A percentile compares a stretch with the other conserved stretches of the same genome.
Evolutionary conservation across 2,329 filamentous ascomycete genomes (phyloP).

Genomic region (Cordyceps pruinosa): DNA sequence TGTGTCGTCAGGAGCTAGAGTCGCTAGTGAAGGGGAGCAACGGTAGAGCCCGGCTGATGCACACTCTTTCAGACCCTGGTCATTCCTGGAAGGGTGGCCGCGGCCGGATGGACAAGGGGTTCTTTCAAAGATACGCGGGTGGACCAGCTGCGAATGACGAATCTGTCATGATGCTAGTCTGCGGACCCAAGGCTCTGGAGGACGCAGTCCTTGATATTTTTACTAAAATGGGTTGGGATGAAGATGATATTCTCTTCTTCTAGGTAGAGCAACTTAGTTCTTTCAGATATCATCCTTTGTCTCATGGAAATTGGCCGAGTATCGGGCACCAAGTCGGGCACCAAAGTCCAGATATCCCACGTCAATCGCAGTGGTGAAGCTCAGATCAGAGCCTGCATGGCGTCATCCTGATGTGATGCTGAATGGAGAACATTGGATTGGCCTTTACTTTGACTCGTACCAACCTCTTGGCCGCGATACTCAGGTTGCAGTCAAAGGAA

Average conservation of each 20-base stretch:
- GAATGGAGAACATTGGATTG: too few relatives aligned
- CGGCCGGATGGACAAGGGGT: neutral
- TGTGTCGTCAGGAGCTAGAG: constrained; percentile 28
- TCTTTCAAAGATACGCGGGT: neutral
- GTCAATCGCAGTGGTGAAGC: neutral
- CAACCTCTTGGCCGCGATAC: too few relatives aligned
- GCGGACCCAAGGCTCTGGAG: constrained; percentile 67
- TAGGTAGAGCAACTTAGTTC: constrained; percentile 27
- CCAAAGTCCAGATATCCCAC: too few relatives aligned
- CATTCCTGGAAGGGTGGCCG: neutral
- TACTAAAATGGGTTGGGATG: constrained; percentile 56
- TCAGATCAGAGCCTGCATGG: neutral
- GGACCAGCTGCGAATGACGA: neutral
- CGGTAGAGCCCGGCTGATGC: neutral
- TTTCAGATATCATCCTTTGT: too few relatives aligned
- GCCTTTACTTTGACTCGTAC: too few relatives aligned
- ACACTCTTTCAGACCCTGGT: neutral
- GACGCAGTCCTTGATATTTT: constrained; percentile 49
- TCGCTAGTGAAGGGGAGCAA: neutral
- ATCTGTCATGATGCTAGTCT: constrained; percentile 57
- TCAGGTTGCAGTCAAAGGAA: too few relatives aligned
- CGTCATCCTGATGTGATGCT: neutral
- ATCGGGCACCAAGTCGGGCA: too few relatives aligned
- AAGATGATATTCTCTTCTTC: constrained; percentile 70
- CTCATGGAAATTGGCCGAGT: too few relatives aligned